phyloP scores from a whole-genome alignment of 2,329 filamentous ascomycete species.

The Fusarium pseudograminearum region DNA sequence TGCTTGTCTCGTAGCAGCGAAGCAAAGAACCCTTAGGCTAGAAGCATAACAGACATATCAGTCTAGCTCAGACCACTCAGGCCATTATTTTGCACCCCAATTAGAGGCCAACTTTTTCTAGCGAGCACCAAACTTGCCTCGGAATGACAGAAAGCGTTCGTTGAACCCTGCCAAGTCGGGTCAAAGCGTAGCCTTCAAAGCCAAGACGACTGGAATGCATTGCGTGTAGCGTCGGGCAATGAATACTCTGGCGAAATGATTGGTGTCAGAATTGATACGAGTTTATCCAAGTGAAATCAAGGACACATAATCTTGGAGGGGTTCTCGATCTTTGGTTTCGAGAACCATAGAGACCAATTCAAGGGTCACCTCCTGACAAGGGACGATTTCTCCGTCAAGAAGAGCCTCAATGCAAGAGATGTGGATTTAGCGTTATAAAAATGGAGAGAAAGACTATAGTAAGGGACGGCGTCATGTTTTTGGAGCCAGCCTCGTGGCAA shows the following conservation, averaged over 20 bases:
- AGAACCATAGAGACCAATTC: neutral
- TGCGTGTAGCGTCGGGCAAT: neutral
- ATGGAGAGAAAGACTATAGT: neutral
- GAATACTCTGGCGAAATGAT: neutral
- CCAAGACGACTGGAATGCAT: conserved; percentile 23
- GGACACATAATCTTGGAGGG: neutral
- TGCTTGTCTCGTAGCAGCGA: neutral
- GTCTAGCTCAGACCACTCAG: neutral
- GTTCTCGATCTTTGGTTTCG: neutral
- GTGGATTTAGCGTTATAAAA: neutral
- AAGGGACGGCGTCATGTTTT: neutral
- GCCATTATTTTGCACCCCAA: neutral
- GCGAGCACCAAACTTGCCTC: conserved; percentile 7
- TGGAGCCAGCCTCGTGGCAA: conserved; percentile 12
- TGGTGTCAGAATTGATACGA: neutral
- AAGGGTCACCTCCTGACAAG: neutral
- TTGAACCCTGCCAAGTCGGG: neutral
- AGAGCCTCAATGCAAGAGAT: neutral
- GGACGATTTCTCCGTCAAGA: neutral
- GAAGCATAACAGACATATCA: neutral
- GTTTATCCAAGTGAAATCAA: neutral
- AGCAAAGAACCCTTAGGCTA: neutral
- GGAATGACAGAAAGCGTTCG: conserved; percentile 16
- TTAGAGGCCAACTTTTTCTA: neutral
- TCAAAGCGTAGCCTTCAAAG: neutral